phyloP scores from a whole-genome alignment of 345 rosid genomes.

The Eutrema japonicum region DNA sequence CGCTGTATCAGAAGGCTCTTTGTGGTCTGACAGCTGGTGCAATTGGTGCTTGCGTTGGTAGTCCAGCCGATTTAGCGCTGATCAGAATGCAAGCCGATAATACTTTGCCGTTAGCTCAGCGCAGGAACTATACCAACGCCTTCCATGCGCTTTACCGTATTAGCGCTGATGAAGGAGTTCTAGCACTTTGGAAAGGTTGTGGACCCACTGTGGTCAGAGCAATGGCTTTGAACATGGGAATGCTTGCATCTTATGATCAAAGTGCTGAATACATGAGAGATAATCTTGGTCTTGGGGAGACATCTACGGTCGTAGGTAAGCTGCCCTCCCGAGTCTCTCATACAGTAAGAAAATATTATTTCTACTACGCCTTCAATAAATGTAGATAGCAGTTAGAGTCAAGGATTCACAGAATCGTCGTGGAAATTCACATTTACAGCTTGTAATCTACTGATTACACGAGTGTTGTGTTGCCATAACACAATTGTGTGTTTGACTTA shows the following conservation, averaged over 20 bases:
- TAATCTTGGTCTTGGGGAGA: constrained; percentile 73
- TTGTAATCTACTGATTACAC: not conserved
- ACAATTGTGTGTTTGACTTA: not conserved
- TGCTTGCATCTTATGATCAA: constrained; percentile 99
- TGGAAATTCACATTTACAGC: not conserved
- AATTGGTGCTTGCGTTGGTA: constrained; percentile 89
- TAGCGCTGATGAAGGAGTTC: constrained; percentile 79
- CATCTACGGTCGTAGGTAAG: constrained; percentile 66
- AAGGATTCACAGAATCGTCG: not conserved
- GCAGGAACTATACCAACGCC: constrained; percentile 89
- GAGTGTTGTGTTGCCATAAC: constrained; percentile 1
- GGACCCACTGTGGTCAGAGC: constrained; percentile 99
- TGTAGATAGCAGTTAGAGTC: constrained; percentile 6
- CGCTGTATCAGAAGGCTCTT: constrained; percentile 92
- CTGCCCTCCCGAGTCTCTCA: not conserved
- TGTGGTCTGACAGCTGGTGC: constrained; percentile 99
- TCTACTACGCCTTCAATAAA: not conserved
- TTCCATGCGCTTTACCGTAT: constrained; percentile 94
- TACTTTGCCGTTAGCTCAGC: constrained; percentile 89
- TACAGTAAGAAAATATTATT: not conserved
- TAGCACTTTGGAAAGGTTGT: constrained; percentile 99
- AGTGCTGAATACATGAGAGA: constrained; percentile 91
- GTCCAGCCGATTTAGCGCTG: constrained; percentile 96
- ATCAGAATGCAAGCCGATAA: constrained; percentile 99
- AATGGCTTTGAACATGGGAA: constrained; percentile 99